Evolutionary conservation across 805 yeast species (phyloP).

Genomic region (Metschnikowia continentalis): DNA sequence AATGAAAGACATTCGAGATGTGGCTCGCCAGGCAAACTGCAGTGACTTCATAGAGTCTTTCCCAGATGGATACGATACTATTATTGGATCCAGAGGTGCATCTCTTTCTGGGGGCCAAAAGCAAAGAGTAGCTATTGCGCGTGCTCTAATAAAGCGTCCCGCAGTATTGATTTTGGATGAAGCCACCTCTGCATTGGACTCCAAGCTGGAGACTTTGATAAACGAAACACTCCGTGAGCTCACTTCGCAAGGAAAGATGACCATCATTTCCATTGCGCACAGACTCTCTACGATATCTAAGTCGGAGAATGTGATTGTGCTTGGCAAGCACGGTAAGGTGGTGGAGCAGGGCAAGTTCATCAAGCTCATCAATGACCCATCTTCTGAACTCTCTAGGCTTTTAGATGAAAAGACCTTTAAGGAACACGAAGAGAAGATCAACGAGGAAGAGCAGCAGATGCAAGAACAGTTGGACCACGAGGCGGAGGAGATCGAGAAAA

Average conservation of each 20-base stretch:
- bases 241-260: constrained; percentile 36
- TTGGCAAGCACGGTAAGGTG: constrained; percentile 40
- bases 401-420: constrained; percentile 33
- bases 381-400: constrained; percentile 39
- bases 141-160: constrained; percentile 68
- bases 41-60: constrained; percentile 53
- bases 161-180: constrained; percentile 62
- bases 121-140: constrained; percentile 72
- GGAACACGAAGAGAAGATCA: constrained; percentile 17
- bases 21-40: constrained; percentile 50
- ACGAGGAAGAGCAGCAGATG: constrained; percentile 24
- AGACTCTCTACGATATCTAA: constrained; percentile 43
- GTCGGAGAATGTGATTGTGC: constrained; percentile 40
- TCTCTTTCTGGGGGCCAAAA: constrained; percentile 72
- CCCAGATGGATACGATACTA: constrained; percentile 59
- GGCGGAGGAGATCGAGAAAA: constrained; percentile 21
- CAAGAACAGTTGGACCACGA: constrained; percentile 25
- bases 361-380: constrained; percentile 36
- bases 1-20: constrained; percentile 42
- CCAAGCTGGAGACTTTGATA: constrained; percentile 44
- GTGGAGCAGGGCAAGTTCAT: constrained; percentile 39
- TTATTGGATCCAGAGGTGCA: constrained; percentile 53
- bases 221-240: constrained; percentile 39
- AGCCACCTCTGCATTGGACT: constrained; percentile 62
- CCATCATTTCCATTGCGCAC: constrained; percentile 43